Evolutionary conservation across 257 asterid genomes (phyloP).

Genomic region (Lithospermum erythrorhizon): DNA sequence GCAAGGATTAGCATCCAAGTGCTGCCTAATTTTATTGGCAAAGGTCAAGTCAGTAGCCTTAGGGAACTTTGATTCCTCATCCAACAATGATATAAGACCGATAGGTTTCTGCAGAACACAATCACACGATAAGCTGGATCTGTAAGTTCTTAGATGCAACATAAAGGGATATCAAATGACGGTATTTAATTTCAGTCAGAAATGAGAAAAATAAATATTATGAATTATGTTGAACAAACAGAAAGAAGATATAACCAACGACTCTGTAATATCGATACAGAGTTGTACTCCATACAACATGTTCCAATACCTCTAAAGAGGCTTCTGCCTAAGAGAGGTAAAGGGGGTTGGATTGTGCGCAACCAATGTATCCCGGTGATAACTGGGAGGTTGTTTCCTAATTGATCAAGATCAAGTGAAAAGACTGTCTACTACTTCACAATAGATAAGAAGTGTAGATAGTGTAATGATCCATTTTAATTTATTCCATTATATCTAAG

Average conservation of each 20-base stretch:
- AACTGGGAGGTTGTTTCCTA: no score
- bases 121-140: no score
- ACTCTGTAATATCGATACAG: not conserved
- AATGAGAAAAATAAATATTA: not conserved
- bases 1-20: conserved; percentile 31
- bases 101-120: conserved; percentile 36
- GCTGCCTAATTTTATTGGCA: conserved; percentile 44
- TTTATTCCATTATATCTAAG: no score
- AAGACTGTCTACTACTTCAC: no score
- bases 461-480: no score
- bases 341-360: no score
- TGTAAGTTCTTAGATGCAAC: not conserved
- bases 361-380: no score
- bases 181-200: not conserved
- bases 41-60: conserved; percentile 46
- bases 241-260: not conserved
- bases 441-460: no score
- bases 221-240: not conserved
- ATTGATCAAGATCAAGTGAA: no score
- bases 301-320: no score
- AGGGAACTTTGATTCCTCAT: conserved; percentile 42
- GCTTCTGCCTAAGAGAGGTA: no score
- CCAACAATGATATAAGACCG: conserved; percentile 50
- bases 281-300: not conserved
- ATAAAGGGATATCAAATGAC: not conserved